phyloP scores from a whole-genome alignment of 2,329 filamentous ascomycete species.

The Cercospora nicotianae region DNA sequence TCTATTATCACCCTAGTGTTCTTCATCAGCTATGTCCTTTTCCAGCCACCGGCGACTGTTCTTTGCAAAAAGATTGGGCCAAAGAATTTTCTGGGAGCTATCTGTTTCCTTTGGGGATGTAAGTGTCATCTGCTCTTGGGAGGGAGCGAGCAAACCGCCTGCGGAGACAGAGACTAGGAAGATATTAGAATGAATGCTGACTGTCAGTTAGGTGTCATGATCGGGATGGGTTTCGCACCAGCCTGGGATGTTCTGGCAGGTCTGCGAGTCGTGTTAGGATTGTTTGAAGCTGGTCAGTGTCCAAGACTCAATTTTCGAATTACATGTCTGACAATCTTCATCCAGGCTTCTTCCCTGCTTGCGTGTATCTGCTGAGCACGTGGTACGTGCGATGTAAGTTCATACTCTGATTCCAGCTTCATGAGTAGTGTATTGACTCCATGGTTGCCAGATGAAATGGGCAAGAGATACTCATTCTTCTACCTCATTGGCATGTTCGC shows the following conservation, averaged over 20 bases:
- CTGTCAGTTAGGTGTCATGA: constrained; percentile 47
- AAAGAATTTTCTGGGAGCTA: constrained; percentile 28
- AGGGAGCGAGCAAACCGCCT: background rate
- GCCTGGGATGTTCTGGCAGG: constrained; percentile 54
- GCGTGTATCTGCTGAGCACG: constrained; percentile 33
- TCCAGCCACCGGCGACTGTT: constrained; percentile 68
- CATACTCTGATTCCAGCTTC: background rate
- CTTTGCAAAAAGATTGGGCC: constrained; percentile 63
- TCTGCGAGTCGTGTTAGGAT: constrained; percentile 58
- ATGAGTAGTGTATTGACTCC: too few relatives aligned
- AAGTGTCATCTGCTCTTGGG: background rate
- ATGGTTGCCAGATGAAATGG: constrained; percentile 30
- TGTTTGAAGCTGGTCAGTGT: constrained; percentile 58
- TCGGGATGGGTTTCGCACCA: constrained; percentile 62
- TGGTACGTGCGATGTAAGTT: constrained; percentile 26
- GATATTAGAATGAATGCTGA: background rate
- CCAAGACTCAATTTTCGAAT: background rate
- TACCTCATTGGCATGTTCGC: constrained; percentile 50
- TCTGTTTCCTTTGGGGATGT: constrained; percentile 56
- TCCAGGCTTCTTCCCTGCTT: constrained; percentile 39
- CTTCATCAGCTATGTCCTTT: constrained; percentile 69
- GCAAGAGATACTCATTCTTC: constrained; percentile 45
- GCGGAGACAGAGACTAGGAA: too few relatives aligned
- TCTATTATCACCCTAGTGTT: constrained; percentile 70
- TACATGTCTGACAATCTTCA: background rate